Conservation (phyloP, 441 rosid genomes). For the Sinapis alba region DNA sequence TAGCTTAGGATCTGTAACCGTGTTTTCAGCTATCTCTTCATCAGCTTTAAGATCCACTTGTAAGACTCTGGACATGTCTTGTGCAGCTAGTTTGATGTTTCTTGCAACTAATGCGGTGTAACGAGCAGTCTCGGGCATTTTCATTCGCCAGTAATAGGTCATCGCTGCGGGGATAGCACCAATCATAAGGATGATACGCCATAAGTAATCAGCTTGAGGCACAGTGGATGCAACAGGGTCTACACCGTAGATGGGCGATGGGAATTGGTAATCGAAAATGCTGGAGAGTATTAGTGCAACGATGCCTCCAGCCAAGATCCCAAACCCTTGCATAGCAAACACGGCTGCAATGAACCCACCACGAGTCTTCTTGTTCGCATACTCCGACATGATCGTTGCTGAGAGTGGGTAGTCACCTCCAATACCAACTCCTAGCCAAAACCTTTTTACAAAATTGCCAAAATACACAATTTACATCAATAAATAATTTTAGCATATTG, state of each 20-base stretch:
- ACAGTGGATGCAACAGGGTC: conserved; percentile 38
- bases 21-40: conserved; percentile 38
- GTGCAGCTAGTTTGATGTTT: conserved; percentile 55
- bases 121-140: conserved; percentile 68
- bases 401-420: conserved; percentile 70
- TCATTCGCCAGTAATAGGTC: conserved; percentile 60
- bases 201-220: conserved; percentile 53
- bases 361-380: conserved; percentile 62
- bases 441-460: conserved; percentile 29
- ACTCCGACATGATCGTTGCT: conserved; percentile 69
- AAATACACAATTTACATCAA: not conserved
- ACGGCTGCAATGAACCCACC: conserved; percentile 61
- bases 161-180: conserved; percentile 56
- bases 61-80: conserved; percentile 62
- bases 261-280: conserved; percentile 36
- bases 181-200: conserved; percentile 60
- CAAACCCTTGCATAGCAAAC: conserved; percentile 66
- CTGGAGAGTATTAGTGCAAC: conserved; percentile 43
- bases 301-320: conserved; percentile 56
- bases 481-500: not conserved
- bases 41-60: conserved; percentile 42
- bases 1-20: not conserved
- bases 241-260: conserved; percentile 9
- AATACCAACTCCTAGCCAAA: conserved; percentile 63
- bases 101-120: conserved; percentile 62